Evolutionary conservation across 2,329 filamentous ascomycete species (phyloP), one percentile per base, ranked within the genome.

Genomic region (Talaromyces sp.): DNA sequence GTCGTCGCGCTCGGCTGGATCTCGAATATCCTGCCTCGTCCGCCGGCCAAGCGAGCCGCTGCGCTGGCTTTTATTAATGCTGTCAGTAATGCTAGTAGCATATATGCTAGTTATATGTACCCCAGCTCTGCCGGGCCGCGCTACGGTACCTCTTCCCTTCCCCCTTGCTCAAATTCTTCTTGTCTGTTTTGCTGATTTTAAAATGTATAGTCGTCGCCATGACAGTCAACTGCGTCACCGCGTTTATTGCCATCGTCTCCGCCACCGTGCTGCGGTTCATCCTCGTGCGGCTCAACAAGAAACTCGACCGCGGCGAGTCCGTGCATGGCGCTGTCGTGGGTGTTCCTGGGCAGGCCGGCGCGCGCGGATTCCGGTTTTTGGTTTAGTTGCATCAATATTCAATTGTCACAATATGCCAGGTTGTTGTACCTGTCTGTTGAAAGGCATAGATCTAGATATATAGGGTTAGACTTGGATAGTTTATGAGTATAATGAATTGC

Each of bases 71-170:
- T 76, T 53, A 73, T 77, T 29, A 76, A 77, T 50, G 67, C 71
- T 2, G 66, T 73, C 11, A 69, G 69, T 1, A 77, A 72, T 27
- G 41, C 82, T 11, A 84, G 84, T 49, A 86, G 82, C 54, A 92
- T 93, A 64, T 92, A 88, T 68, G 85, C 86, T 0, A 82, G 79
- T 59, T 89, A 89, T 67, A 83, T 89, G 80, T 90, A 90, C 66
- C 82, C 83, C 17, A 77, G 83, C 62, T 68, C 65, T 24, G 72
- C 74, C 49, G 71, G 67, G 6, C 77, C 77, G 9, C 67, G 74
- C 27, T 79, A 77, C 62, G 63, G 71, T 76, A 70, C 26, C 69
- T 67, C 6, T 27, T 6, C 26, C 19, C 19, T 13, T 13, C n/a
- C 5, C 72, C 67, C 2, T 51, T 35, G 2, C 38, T 77, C 64